Percentiles rank a stretch among this genome's conserved stretches.
phyloP scores from a whole-genome alignment of 2,329 filamentous ascomycete genomes.

The Verticillium zaregamsianum region DNA sequence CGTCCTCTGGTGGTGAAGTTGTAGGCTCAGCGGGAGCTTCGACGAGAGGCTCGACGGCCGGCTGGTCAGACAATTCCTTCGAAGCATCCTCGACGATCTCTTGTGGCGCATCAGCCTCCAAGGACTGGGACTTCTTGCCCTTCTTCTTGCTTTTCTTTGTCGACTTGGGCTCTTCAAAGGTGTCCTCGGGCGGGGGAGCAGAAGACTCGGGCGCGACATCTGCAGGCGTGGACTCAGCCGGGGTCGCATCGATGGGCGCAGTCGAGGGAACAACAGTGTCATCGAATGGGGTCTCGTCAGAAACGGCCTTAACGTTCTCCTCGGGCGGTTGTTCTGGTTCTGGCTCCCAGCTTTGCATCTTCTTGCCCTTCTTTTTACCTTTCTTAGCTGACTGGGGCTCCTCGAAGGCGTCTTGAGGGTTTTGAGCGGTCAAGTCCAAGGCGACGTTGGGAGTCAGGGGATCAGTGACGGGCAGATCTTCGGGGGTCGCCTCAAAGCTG shows the following conservation, averaged over 20 bases:
- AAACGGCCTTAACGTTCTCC: not conserved
- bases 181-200: not conserved
- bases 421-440: not conserved
- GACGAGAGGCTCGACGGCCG: not conserved
- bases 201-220: not conserved
- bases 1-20: not conserved
- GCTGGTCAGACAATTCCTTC: not conserved
- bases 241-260: conserved; percentile 6
- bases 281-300: conserved; percentile 13
- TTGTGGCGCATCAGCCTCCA: not conserved
- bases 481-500: not conserved
- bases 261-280: conserved; percentile 4
- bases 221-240: not conserved
- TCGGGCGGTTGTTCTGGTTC: not conserved
- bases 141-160: conserved; percentile 26
- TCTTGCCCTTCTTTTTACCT: conserved; percentile 5
- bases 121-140: conserved; percentile 16
- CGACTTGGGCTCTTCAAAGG: not conserved
- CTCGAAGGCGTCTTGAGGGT: conserved; percentile 6
- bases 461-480: not conserved
- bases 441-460: not conserved
- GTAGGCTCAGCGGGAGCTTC: not conserved
- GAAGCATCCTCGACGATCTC: not conserved
- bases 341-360: not conserved
- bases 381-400: conserved; percentile 4